Conservation (phyloP, 1,284 basidiomycete genomes). For the Puccinia horiana region DNA sequence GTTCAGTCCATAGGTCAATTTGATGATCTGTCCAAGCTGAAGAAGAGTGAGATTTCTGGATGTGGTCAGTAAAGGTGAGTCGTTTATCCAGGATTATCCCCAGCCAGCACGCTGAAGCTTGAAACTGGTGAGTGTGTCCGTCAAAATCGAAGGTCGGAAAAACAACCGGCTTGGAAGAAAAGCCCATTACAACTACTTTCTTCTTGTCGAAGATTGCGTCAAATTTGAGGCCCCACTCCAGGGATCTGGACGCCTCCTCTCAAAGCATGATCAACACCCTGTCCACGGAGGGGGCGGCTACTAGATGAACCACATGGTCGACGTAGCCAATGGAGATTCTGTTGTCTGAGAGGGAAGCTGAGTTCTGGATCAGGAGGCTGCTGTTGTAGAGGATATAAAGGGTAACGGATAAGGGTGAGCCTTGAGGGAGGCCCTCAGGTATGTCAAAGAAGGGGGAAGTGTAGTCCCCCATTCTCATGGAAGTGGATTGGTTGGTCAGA, state of each 20-base stretch:
- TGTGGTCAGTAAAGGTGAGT: slow-evolving; percentile 56
- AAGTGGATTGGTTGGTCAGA: not conserved
- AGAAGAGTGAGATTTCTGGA: not conserved
- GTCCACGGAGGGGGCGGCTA: not conserved
- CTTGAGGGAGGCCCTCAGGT: not conserved
- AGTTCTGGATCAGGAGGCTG: not conserved
- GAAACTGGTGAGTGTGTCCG: not conserved
- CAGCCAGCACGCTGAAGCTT: slow-evolving; percentile 55
- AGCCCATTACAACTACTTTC: slow-evolving; percentile 2
- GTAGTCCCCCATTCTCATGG: slow-evolving; percentile 10
- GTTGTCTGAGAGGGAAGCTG: not conserved
- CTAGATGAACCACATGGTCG: slow-evolving; percentile 26
- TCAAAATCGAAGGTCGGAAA: not conserved
- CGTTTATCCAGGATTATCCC: slow-evolving; percentile 56
- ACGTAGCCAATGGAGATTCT: slow-evolving; percentile 22
- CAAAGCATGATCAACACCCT: not conserved
- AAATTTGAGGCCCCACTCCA: slow-evolving; percentile 1
- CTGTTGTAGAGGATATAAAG: slow-evolving; percentile 44
- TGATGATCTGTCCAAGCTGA: not conserved
- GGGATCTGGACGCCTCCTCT: not conserved
- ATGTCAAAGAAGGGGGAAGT: not conserved
- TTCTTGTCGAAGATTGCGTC: slow-evolving; percentile 25
- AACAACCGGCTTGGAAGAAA: not conserved
- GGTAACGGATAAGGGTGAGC: slow-evolving; percentile 23
- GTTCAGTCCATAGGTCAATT: slow-evolving; percentile 18